These are phyloP conservation scores for Phtheirospermum japonicum DNA, from an alignment of 257 asterid genomes.

Conservation along the genomic window DNA sequence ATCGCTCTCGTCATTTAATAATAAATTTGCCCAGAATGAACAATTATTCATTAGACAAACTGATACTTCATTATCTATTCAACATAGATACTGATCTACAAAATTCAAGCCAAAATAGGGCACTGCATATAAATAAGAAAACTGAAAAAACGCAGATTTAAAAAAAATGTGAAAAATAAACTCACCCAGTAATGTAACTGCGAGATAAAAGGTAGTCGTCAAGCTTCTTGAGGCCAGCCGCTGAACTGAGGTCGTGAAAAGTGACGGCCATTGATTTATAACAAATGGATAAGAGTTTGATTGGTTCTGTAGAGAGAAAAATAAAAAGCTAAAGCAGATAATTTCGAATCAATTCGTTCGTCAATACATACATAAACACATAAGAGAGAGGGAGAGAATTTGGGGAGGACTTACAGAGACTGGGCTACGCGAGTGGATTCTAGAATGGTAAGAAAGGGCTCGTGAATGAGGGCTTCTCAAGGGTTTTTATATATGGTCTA, in stretches of 20 bases:
- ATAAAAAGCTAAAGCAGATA: too few species aligned
- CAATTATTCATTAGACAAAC: background rate
- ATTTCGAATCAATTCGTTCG: too few species aligned
- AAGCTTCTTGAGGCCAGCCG: conserved; percentile 78
- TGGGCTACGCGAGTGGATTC: too few species aligned
- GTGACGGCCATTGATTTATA: conserved; percentile 57
- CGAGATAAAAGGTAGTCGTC: conserved; percentile 83
- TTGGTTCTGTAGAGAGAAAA: background rate
- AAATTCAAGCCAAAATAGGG: background rate
- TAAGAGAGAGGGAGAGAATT: background rate
- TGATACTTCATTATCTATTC: background rate
- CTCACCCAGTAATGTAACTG: conserved; percentile 88
- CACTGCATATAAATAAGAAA: background rate
- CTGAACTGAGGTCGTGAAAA: conserved; percentile 47
- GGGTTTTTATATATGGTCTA: too few species aligned
- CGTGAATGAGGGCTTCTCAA: too few species aligned
- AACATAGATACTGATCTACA: background rate
- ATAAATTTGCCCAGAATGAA: background rate
- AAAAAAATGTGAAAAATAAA: background rate
- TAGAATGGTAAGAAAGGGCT: too few species aligned
- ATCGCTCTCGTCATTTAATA: too few species aligned
- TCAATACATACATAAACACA: background rate
- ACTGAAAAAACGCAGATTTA: background rate
- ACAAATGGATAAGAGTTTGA: background rate
- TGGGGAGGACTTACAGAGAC: too few species aligned